Percentiles rank a stretch among this genome's conserved stretches.
Conservation (phyloP, 2,329 filamentous ascomycete genomes). For the Verticillium nonalfalfae region DNA sequence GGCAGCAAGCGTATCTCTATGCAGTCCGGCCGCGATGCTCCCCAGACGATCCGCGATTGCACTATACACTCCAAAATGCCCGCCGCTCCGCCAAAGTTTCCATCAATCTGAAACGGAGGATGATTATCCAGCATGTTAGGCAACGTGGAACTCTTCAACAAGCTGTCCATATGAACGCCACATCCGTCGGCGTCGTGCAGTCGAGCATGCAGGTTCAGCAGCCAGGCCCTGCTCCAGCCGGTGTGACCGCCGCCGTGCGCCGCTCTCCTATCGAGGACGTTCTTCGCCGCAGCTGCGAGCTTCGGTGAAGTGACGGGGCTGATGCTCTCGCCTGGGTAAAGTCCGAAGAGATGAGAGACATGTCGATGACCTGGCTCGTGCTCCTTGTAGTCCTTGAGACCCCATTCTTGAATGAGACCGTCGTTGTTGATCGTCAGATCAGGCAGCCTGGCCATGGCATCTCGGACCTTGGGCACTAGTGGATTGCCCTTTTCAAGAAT, state of each 20-base stretch:
- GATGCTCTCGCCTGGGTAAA: conserved; percentile 32
- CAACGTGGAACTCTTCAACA: conserved; percentile 7
- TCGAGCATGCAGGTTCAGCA: conserved; percentile 37
- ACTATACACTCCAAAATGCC: conserved; percentile 22
- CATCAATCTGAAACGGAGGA: conserved; percentile 39
- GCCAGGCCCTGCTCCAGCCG: conserved; percentile 42
- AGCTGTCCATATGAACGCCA: conserved; percentile 6
- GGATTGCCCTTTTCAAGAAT: conserved; percentile 5
- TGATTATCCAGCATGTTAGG: conserved; percentile 17
- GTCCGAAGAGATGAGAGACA: conserved; percentile 40
- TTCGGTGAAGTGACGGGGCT: conserved; percentile 10
- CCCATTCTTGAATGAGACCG: conserved; percentile 36
- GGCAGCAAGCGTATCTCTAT: conserved; percentile 6
- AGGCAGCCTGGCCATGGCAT: conserved; percentile 10
- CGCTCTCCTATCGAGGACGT: conserved; percentile 19
- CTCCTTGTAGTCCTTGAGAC: conserved; percentile 30
- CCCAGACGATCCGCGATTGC: conserved; percentile 1
- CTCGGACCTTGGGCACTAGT: conserved; percentile 2
- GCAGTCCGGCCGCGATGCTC: not conserved
- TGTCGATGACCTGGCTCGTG: conserved; percentile 43
- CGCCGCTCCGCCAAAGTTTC: conserved; percentile 39
- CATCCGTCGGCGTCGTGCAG: conserved; percentile 26
- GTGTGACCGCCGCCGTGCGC: conserved; percentile 36
- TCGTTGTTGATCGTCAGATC: conserved; percentile 12
- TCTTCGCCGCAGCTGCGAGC: conserved; percentile 19